Evolutionary conservation across 2,329 filamentous ascomycete genomes (phyloP).

Genomic region (Pseudopithomyces chartarum): DNA sequence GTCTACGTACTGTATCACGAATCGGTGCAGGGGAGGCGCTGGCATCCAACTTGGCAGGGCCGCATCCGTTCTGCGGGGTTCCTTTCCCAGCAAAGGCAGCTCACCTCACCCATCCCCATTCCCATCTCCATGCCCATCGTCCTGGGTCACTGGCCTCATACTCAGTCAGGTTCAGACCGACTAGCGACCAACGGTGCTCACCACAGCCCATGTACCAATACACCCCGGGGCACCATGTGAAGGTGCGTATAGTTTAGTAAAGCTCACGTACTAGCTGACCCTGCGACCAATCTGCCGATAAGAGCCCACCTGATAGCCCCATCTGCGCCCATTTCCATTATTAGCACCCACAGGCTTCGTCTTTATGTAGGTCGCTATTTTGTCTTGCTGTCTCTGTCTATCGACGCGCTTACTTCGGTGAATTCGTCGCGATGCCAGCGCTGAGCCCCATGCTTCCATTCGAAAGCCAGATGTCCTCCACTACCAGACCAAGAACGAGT

Average conservation of each 20-base stretch:
- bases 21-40: slow-evolving; percentile 8
- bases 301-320: slow-evolving; percentile 14
- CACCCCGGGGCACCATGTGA: background rate
- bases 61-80: slow-evolving; percentile 6
- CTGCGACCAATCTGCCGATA: slow-evolving; percentile 7
- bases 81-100: slow-evolving; percentile 13
- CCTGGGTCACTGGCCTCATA: too few relatives aligned
- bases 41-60: slow-evolving; percentile 11
- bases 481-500: too few relatives aligned
- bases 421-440: too few relatives aligned
- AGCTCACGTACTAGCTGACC: slow-evolving; percentile 2
- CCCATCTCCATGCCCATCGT: too few relatives aligned
- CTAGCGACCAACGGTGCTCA: slow-evolving; percentile 13
- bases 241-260: slow-evolving; percentile 13
- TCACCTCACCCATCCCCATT: background rate
- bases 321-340: slow-evolving; percentile 18
- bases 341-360: slow-evolving; percentile 15
- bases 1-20: slow-evolving; percentile 16
- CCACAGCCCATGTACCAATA: background rate
- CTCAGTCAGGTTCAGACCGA: background rate
- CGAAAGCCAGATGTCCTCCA: too few relatives aligned
- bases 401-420: background rate
- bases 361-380: background rate
- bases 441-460: too few relatives aligned
- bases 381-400: background rate